Conservation (phyloP, 257 asterid genomes). For the Ajuga chamaepitys region DNA sequence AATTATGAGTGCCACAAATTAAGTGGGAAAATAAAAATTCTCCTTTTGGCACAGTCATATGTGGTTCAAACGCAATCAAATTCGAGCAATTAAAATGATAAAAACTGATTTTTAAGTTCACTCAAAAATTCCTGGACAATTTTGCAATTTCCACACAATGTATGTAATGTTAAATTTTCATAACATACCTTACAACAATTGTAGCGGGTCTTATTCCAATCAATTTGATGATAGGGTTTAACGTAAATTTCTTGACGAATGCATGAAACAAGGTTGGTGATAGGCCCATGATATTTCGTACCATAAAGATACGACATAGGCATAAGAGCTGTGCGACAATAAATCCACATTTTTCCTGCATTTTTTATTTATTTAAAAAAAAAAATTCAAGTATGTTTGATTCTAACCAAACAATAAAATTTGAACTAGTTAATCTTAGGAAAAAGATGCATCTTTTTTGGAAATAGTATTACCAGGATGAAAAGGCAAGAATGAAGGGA, state of each 20-base stretch:
- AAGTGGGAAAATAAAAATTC: too few species aligned
- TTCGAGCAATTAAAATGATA: too few species aligned
- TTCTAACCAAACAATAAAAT: not conserved
- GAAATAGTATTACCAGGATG: conserved; percentile 48
- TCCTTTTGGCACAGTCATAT: too few species aligned
- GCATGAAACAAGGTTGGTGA: conserved; percentile 58
- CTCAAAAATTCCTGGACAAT: too few species aligned
- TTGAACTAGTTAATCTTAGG: not conserved
- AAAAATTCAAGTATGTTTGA: not conserved
- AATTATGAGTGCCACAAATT: too few species aligned
- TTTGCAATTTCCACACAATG: too few species aligned
- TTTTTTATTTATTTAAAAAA: not conserved
- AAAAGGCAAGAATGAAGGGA: conserved; percentile 66
- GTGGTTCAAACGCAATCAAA: too few species aligned
- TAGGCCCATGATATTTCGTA: conserved; percentile 50
- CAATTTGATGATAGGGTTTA: conserved; percentile 43
- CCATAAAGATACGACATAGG: conserved; percentile 86
- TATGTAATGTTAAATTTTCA: not conserved
- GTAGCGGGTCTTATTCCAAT: conserved; percentile 77
- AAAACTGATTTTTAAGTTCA: too few species aligned
- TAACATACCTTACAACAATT: conserved; percentile 50
- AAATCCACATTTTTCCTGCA: conserved; percentile 87
- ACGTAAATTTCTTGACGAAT: conserved; percentile 57
- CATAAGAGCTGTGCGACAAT: conserved; percentile 76
- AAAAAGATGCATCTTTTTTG: not conserved